Conservation (phyloP, 495 filamentous ascomycete species). For the Xylaria longipes region DNA sequence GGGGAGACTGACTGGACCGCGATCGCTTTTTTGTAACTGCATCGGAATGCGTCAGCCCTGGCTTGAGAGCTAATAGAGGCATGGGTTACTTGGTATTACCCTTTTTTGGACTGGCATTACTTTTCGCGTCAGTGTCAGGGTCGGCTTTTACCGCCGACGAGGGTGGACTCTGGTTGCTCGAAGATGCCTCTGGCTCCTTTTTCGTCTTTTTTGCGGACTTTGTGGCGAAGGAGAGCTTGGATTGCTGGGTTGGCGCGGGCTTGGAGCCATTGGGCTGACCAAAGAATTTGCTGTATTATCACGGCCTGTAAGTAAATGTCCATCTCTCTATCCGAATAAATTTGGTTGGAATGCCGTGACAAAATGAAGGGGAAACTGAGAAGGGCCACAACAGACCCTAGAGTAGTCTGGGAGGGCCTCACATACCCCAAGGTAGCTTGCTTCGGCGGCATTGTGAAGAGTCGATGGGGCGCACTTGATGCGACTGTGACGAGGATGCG, state of each 20-base stretch:
- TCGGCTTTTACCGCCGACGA: conserved; percentile 36
- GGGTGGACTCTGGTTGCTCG: conserved; percentile 23
- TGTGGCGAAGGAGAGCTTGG: conserved; percentile 71
- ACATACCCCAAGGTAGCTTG: conserved; percentile 97
- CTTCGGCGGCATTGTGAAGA: conserved; percentile 63
- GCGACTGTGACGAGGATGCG: conserved; percentile 31
- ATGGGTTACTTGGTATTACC: conserved; percentile 33
- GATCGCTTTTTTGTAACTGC: conserved; percentile 54
- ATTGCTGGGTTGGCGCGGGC: conserved; percentile 68
- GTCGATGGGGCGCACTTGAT: conserved; percentile 33
- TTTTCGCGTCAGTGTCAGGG: conserved; percentile 35
- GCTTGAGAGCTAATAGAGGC: neutral
- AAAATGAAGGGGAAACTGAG: neutral
- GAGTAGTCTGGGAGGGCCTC: conserved; percentile 74
- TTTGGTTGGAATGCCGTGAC: neutral
- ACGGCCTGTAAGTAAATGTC: conserved; percentile 21
- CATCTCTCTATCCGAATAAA: neutral
- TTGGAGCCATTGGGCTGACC: conserved; percentile 60
- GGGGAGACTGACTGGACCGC: conserved; percentile 32
- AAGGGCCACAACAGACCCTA: conserved; percentile 70
- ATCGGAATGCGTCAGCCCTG: conserved; percentile 14
- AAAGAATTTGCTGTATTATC: conserved; percentile 70
- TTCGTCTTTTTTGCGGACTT: conserved; percentile 50
- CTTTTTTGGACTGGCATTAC: conserved; percentile 40
- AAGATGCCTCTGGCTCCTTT: conserved; percentile 37